These are phyloP conservation scores for Candida sp. DNA, from an alignment of 1,139 yeast species.

Conservation along the genomic window DNA sequence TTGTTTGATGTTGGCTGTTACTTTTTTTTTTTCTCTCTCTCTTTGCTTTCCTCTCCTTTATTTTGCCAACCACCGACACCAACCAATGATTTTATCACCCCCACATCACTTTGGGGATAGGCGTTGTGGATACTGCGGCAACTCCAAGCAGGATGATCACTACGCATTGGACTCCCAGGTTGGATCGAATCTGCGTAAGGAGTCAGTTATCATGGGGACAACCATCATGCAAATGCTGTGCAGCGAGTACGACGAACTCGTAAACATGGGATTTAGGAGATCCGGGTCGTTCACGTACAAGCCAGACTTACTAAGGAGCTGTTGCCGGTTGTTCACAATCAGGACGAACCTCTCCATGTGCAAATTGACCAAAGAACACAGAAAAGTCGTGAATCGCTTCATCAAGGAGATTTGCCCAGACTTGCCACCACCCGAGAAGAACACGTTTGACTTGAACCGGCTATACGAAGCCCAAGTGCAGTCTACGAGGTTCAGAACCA, in stretches of 20 bases:
- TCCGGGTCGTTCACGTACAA: constrained; percentile 79
- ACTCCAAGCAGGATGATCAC: constrained; percentile 40
- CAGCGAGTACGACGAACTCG: constrained; percentile 60
- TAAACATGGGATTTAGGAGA: constrained; percentile 79
- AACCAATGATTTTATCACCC: constrained; percentile 10
- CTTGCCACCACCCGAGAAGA: constrained; percentile 13
- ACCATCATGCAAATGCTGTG: constrained; percentile 51
- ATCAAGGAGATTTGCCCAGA: constrained; percentile 39
- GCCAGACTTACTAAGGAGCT: constrained; percentile 70
- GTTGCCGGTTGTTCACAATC: constrained; percentile 87
- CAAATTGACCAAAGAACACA: constrained; percentile 64
- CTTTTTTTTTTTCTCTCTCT: background rate
- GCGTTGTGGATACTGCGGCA: constrained; percentile 70
- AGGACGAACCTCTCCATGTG: constrained; percentile 57
- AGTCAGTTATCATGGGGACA: constrained; percentile 50
- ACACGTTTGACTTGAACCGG: constrained; percentile 21
- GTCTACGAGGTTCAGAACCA: constrained; percentile 46
- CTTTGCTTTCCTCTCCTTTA: background rate
- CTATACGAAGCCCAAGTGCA: constrained; percentile 27
- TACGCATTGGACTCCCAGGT: constrained; percentile 36
- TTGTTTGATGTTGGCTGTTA: background rate
- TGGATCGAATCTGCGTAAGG: constrained; percentile 20
- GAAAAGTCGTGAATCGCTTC: constrained; percentile 69
- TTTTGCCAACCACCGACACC: background rate
- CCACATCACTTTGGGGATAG: constrained; percentile 26